Conservation (phyloP, 169 alveolate genomes). For the Plasmodium cynomolgi region DNA sequence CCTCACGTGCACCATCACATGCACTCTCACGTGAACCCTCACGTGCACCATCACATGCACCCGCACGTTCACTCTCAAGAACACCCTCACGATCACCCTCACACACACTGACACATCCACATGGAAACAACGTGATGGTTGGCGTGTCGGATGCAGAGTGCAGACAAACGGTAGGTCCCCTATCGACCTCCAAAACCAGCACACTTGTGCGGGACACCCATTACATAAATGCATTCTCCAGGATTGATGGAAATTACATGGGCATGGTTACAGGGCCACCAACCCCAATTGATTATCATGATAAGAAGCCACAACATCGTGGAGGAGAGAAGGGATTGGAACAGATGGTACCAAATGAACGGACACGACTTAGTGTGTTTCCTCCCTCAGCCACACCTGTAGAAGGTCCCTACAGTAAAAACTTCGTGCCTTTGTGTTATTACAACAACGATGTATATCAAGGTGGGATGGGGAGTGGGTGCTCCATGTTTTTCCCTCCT, state of each 20-base stretch:
- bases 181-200: constrained; percentile 29
- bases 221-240: constrained; percentile 61
- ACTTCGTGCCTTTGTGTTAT: not conserved
- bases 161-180: constrained; percentile 16
- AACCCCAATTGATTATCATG: not conserved
- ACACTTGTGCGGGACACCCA: constrained; percentile 8
- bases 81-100: too few relatives aligned
- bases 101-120: not conserved
- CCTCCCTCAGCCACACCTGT: not conserved
- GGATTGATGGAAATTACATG: constrained; percentile 39
- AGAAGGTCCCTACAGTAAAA: not conserved
- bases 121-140: not conserved
- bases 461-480: not conserved
- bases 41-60: too few relatives aligned
- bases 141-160: not conserved
- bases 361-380: not conserved
- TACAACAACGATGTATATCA: not conserved
- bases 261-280: constrained; percentile 67
- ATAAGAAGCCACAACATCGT: constrained; percentile 37
- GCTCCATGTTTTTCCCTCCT: not conserved
- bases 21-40: too few relatives aligned
- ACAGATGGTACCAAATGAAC: not conserved
- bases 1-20: too few relatives aligned
- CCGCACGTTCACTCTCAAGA: too few relatives aligned
- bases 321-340: not conserved